phyloP scores from a whole-genome alignment of 306 rosid species.

The Cucurbita ficifolia region DNA sequence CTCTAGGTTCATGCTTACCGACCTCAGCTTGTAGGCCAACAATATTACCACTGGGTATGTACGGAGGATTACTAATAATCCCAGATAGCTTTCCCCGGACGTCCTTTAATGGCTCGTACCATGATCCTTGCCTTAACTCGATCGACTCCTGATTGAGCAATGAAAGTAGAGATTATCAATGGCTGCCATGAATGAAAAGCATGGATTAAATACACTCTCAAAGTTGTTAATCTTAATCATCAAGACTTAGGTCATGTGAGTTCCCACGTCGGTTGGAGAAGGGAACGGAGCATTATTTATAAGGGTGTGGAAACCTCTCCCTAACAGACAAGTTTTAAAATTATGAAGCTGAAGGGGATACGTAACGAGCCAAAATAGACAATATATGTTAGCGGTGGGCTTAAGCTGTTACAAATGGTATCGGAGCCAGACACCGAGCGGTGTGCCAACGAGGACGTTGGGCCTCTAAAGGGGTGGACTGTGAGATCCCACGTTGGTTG shows the following conservation, averaged over 20 bases:
- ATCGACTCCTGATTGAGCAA: slow-evolving; percentile 4
- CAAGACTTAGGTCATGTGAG: neutral
- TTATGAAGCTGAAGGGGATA: too few species aligned
- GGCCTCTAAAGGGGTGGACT: too few species aligned
- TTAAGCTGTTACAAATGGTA: too few species aligned
- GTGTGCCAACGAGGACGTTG: too few species aligned
- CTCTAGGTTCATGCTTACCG: slow-evolving; percentile 61
- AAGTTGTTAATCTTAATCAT: neutral
- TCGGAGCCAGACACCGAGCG: too few species aligned
- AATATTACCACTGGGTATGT: slow-evolving; percentile 61
- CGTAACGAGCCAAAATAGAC: too few species aligned
- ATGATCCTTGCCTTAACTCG: slow-evolving; percentile 55
- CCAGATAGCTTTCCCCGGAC: slow-evolving; percentile 58
- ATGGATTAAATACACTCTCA: neutral
- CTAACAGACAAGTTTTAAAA: too few species aligned
- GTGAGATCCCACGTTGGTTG: too few species aligned
- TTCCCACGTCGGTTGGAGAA: too few species aligned
- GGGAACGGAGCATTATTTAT: too few species aligned
- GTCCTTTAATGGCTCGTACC: slow-evolving; percentile 68
- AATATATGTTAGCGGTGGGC: too few species aligned
- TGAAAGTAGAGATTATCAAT: neutral
- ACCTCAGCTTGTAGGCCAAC: slow-evolving; percentile 83
- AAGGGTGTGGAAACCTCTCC: too few species aligned
- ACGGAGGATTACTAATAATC: slow-evolving; percentile 78
- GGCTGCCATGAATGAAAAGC: neutral